These are phyloP conservation scores for Hebeloma cylindrosporum DNA, from an alignment of 768 basidiomycete genomes.

Conservation along the genomic window DNA sequence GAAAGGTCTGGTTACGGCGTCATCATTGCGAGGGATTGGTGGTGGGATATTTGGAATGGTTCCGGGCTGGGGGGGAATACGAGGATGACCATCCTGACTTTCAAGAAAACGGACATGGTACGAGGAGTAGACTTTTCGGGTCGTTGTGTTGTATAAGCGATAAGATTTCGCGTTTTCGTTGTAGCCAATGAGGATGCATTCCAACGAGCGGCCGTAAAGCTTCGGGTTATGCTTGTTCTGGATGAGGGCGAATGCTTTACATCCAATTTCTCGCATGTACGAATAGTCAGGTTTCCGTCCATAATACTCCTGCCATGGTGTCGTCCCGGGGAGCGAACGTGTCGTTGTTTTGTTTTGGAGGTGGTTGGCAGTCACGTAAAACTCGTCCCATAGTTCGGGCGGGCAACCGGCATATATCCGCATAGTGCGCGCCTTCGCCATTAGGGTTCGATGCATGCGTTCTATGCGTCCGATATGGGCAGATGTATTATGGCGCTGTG, in stretches of 20 bases:
- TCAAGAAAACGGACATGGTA: conserved; percentile 26
- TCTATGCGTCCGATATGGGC: conserved; percentile 37
- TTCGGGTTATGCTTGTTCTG: conserved; percentile 27
- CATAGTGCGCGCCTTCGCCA: conserved; percentile 32
- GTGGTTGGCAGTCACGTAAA: conserved; percentile 30
- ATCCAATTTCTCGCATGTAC: conserved; percentile 31
- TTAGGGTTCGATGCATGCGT: conserved; percentile 33
- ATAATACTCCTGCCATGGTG: conserved; percentile 21
- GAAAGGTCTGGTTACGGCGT: neutral
- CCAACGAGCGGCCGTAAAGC: conserved; percentile 19
- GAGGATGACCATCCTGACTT: conserved; percentile 6
- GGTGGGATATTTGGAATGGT: neutral
- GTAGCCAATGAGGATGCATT: conserved; percentile 24
- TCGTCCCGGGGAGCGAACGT: conserved; percentile 5
- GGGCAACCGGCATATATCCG: conserved; percentile 24
- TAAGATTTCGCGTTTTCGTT: conserved; percentile 17
- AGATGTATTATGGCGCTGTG: conserved; percentile 36
- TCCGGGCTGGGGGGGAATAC: neutral
- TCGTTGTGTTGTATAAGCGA: conserved; percentile 14
- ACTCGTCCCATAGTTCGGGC: conserved; percentile 32
- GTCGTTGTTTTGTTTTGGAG: conserved; percentile 18
- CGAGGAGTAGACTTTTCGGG: conserved; percentile 10
- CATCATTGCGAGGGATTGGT: neutral
- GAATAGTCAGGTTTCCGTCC: conserved; percentile 21
- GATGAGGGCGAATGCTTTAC: conserved; percentile 16